phyloP scores from a whole-genome alignment of 305 asterid species.

The Plantago lanceolata region DNA sequence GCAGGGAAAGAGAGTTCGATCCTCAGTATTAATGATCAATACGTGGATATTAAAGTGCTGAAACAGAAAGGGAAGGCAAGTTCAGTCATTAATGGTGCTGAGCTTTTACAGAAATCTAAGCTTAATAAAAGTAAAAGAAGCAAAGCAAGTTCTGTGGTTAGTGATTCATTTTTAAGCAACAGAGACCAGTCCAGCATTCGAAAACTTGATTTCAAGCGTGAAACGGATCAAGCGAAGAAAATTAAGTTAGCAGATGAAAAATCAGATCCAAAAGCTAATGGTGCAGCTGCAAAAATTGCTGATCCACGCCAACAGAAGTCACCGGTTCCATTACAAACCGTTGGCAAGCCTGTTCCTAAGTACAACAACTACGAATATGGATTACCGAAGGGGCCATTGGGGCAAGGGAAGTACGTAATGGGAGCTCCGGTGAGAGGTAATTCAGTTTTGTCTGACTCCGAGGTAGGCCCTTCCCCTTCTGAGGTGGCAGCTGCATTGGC shows the following conservation, averaged over 20 bases:
- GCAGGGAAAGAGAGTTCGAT: slow-evolving; percentile 40
- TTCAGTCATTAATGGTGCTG: slow-evolving; percentile 63
- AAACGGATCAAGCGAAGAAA: slow-evolving; percentile 5
- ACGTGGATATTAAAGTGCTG: slow-evolving; percentile 23
- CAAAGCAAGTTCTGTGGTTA: slow-evolving; percentile 52
- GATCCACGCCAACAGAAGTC: slow-evolving; percentile 19
- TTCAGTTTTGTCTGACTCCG: slow-evolving; percentile 57
- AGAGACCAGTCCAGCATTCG: slow-evolving; percentile 20
- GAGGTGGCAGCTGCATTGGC: slow-evolving; percentile 75
- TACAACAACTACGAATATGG: slow-evolving; percentile 26
- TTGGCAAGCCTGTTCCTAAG: slow-evolving; percentile 32
- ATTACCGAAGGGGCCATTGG: slow-evolving; percentile 22
- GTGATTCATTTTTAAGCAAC: slow-evolving; percentile 58
- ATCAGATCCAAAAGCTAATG: slow-evolving; percentile 18
- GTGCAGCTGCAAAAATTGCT: neutral
- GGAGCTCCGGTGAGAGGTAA: slow-evolving; percentile 34
- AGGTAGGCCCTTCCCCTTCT: slow-evolving; percentile 81
- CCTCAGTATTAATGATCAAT: slow-evolving; percentile 43
- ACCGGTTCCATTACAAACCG: slow-evolving; percentile 17
- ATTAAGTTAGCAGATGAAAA: slow-evolving; percentile 31
- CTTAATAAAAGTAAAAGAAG: slow-evolving; percentile 32
- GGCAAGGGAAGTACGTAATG: slow-evolving; percentile 24
- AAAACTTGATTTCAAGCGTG: neutral
- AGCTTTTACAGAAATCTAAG: slow-evolving; percentile 39
- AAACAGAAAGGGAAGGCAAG: slow-evolving; percentile 65